Conservation (phyloP, 768 basidiomycete genomes). For the Galerina marginata region DNA sequence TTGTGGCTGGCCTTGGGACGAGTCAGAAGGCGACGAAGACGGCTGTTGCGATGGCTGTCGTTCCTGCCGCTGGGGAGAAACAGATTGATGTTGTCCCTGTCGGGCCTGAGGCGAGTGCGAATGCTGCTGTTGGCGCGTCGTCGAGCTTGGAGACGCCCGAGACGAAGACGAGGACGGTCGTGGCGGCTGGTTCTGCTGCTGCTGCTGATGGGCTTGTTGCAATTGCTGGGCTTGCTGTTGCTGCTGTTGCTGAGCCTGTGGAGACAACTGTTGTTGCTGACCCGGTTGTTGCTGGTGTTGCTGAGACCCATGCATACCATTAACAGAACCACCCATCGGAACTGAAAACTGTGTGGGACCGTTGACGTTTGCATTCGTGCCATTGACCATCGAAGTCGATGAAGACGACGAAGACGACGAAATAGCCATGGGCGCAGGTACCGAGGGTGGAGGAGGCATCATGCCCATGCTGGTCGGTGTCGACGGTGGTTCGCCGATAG, state of each 20-base stretch:
- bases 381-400: background rate
- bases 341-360: conserved; percentile 35
- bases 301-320: conserved; percentile 22
- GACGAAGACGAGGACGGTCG: conserved; percentile 27
- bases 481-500: background rate
- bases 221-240: conserved; percentile 16
- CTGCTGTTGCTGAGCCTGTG: conserved; percentile 13
- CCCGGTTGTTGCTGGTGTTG: conserved; percentile 10
- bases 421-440: conserved; percentile 28
- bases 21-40: background rate
- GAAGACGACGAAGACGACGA: background rate
- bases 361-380: background rate
- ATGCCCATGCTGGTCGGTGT: conserved; percentile 21
- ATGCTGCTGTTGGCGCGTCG: conserved; percentile 15
- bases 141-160: conserved; percentile 13
- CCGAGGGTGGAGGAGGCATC: conserved; percentile 49
- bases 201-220: conserved; percentile 10
- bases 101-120: background rate
- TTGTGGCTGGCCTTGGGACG: background rate
- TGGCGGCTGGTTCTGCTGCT: conserved; percentile 11
- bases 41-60: background rate
- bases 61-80: background rate
- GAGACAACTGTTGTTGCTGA: background rate
- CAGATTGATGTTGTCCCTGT: background rate
- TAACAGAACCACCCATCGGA: conserved; percentile 22